Percentiles rank a stretch among this genome's conserved stretches.
phyloP scores from a whole-genome alignment of 768 basidiomycete species.

The Hericium coralloides region DNA sequence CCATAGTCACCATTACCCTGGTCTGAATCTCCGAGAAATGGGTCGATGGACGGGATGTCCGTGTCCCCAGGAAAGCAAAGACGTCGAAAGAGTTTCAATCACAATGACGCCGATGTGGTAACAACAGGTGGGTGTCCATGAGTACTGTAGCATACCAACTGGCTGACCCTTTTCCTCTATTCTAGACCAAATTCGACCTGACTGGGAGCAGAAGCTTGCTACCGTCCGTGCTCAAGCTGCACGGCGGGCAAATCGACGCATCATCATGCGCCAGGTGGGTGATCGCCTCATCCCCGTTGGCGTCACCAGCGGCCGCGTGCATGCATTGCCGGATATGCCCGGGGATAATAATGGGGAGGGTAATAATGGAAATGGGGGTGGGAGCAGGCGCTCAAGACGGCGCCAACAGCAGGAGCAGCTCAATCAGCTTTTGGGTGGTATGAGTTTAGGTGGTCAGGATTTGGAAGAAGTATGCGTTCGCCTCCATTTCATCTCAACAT shows the following conservation, averaged over 20 bases:
- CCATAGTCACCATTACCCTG: constrained; percentile 26
- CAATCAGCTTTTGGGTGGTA: constrained; percentile 47
- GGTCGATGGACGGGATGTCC: constrained; percentile 19
- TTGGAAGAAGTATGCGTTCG: constrained; percentile 69
- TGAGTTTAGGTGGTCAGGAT: constrained; percentile 80
- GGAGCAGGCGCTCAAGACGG: constrained; percentile 48
- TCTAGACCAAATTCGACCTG: constrained; percentile 90
- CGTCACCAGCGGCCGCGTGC: constrained; percentile 82
- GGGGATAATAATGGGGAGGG: constrained; percentile 33
- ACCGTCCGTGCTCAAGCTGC: constrained; percentile 92
- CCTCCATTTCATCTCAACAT: no score
- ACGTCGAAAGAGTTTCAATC: constrained; percentile 82
- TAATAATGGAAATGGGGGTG: constrained; percentile 29
- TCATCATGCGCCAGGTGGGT: constrained; percentile 98
- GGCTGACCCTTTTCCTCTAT: background rate
- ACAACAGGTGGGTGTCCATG: constrained; percentile 58
- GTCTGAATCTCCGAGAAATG: constrained; percentile 45
- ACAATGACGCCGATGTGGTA: constrained; percentile 84
- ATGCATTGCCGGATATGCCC: constrained; percentile 55
- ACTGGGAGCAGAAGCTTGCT: constrained; percentile 95
- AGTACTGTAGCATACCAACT: constrained; percentile 4
- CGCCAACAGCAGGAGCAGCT: constrained; percentile 44
- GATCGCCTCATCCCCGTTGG: constrained; percentile 96
- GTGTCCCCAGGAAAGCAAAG: constrained; percentile 34
- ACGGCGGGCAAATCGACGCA: constrained; percentile 90